Percentiles rank a stretch among this genome's conserved stretches.
Conservation (phyloP, 805 yeast species). For the Candida incommunis region DNA sequence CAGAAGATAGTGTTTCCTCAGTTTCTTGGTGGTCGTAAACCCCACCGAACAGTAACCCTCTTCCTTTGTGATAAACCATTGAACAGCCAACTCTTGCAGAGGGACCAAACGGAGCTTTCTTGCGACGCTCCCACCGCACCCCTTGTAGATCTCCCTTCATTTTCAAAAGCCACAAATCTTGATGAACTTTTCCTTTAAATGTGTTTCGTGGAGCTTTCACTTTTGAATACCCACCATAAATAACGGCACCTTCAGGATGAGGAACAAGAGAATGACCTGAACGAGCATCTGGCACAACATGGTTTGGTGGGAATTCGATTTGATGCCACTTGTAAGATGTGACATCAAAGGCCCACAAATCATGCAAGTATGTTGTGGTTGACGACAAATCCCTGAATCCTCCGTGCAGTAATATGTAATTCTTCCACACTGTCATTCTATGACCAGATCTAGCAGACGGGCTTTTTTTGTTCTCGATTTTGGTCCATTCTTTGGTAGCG, state of each 20-base stretch:
- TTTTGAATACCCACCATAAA: slow-evolving; percentile 91
- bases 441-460: slow-evolving; percentile 87
- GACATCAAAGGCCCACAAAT: slow-evolving; percentile 86
- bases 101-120: slow-evolving; percentile 82
- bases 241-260: slow-evolving; percentile 59
- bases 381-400: slow-evolving; percentile 87
- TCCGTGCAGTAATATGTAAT: slow-evolving; percentile 71
- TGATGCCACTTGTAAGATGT: slow-evolving; percentile 85
- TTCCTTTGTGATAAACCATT: slow-evolving; percentile 74
- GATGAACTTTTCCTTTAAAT: slow-evolving; percentile 80
- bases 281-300: slow-evolving; percentile 75
- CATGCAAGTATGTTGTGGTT: slow-evolving; percentile 70
- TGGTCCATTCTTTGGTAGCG: slow-evolving; percentile 76
- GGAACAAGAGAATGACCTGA: slow-evolving; percentile 87
- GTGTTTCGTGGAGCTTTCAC: slow-evolving; percentile 73
- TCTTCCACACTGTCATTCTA: slow-evolving; percentile 83
- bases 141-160: slow-evolving; percentile 73
- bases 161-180: slow-evolving; percentile 75
- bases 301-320: slow-evolving; percentile 71
- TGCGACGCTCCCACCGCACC: slow-evolving; percentile 77
- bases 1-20: slow-evolving; percentile 78
- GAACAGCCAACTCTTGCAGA: slow-evolving; percentile 92
- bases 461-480: slow-evolving; percentile 51
- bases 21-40: slow-evolving; percentile 92
- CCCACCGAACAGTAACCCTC: slow-evolving; percentile 91